Evolutionary conservation across 495 filamentous ascomycete genomes (phyloP).

Genomic region (Daldinia decipiens): DNA sequence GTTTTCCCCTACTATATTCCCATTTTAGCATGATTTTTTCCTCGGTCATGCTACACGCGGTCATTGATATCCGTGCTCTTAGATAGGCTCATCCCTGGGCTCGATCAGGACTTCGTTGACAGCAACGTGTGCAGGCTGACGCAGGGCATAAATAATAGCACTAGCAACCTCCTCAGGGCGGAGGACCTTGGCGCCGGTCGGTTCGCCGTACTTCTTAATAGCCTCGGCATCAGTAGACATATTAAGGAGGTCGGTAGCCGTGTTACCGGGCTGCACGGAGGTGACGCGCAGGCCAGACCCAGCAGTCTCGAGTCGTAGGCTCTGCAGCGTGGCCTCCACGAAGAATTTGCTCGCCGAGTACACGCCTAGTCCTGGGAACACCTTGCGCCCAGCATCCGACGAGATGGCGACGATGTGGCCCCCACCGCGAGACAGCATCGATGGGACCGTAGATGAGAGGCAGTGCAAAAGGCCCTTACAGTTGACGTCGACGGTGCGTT

Average conservation of each 20-base stretch:
- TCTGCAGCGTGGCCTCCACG: slow-evolving; percentile 74
- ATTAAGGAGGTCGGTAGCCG: slow-evolving; percentile 67
- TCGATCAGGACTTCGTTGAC: slow-evolving; percentile 79
- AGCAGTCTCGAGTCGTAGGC: slow-evolving; percentile 72
- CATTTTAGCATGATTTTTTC: not conserved
- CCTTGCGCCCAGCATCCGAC: slow-evolving; percentile 74
- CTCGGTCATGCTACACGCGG: not conserved
- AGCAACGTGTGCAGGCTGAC: slow-evolving; percentile 71
- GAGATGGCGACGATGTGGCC: slow-evolving; percentile 75
- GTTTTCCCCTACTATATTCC: not conserved
- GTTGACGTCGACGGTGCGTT: slow-evolving; percentile 75
- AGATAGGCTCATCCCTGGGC: slow-evolving; percentile 76
- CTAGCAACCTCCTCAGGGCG: slow-evolving; percentile 70
- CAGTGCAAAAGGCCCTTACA: slow-evolving; percentile 76
- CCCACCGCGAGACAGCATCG: slow-evolving; percentile 67
- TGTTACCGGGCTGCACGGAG: slow-evolving; percentile 73
- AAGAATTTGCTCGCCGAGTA: slow-evolving; percentile 80
- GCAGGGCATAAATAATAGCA: slow-evolving; percentile 70
- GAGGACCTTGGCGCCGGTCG: slow-evolving; percentile 71
- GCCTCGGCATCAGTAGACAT: slow-evolving; percentile 75
- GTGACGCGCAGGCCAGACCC: slow-evolving; percentile 72
- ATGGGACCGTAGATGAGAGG: slow-evolving; percentile 66
- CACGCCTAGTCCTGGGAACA: slow-evolving; percentile 77
- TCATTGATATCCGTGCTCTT: not conserved
- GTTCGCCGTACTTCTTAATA: slow-evolving; percentile 74